Base-by-base conservation (phyloP, 768 basidiomycete genomes). In the Leucosporidium creatinivorum region DNA sequence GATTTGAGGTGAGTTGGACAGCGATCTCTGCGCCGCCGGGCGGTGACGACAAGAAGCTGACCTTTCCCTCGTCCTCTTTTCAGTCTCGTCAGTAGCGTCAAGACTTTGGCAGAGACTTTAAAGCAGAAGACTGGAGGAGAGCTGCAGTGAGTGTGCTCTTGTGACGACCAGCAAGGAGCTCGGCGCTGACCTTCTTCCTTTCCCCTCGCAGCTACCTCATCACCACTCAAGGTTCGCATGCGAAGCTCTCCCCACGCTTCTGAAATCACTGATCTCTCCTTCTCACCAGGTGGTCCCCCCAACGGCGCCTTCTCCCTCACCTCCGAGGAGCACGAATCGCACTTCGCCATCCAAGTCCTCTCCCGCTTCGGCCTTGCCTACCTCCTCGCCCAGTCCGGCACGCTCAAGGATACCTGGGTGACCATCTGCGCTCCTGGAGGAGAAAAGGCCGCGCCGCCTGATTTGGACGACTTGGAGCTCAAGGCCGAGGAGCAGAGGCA, bases 261-360 rank as follows among this genome's bases (percentile, higher is more conserved):
- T n/a, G 33, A 33, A 4, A 33, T 1, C 31, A 9, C n/a, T 19
- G 9, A 23, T 50, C 15, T 51, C 28, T 36, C 12, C 3, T 0
- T 12, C 36, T n/a, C n/a, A n/a, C 31, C 52, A 72, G 70, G 70
- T 2, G 67, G 67, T 1, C 70, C 70, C n/a, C 70, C 70, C 1
- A 73, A 69, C 62, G 74, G 74, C 36, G 9, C 30, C 26, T 61
- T 47, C n/a, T 19, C 61, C 10, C 51, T 61, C 61, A 58, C 56
- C 21, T 23, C 57, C 9, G 60, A 69, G 44, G 50, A 49, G 28
- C 59, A 58, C 67, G 72, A 73, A 19, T 47, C 56, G 15, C 70
- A 72, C 62, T 75, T 75, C 54, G 70, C 74, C 48, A 60, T 73
- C 31, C 70, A 73, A 25, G 62, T 66, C 26, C 66, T 75, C 30